phyloP scores from a whole-genome alignment of 2,329 filamentous ascomycete species.

The Ophiostoma tasmaniense region DNA sequence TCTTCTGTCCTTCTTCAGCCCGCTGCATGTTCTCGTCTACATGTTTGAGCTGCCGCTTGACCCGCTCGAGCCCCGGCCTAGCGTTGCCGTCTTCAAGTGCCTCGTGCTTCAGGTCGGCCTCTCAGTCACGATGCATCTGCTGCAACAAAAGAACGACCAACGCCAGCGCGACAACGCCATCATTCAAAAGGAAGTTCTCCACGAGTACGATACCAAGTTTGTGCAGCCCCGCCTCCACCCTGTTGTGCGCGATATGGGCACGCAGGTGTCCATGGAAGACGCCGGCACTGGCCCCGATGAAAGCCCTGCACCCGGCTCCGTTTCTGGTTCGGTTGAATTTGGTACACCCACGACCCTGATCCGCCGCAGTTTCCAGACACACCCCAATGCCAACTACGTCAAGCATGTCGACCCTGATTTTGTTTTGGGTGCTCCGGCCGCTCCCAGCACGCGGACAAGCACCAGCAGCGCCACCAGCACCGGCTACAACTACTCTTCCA shows the following conservation, averaged over 20 bases:
- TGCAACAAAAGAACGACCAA: conserved; percentile 68
- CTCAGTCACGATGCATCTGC: conserved; percentile 64
- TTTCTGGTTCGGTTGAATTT: conserved; percentile 29
- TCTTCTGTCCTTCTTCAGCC: conserved; percentile 85
- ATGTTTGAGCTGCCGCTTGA: conserved; percentile 76
- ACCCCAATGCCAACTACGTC: conserved; percentile 74
- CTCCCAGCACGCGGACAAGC: conserved; percentile 27
- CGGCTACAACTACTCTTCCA: conserved; percentile 19
- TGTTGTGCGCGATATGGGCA: conserved; percentile 66
- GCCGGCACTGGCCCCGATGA: conserved; percentile 31
- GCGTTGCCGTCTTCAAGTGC: conserved; percentile 75
- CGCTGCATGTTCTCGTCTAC: conserved; percentile 86
- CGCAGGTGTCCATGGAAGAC: conserved; percentile 55
- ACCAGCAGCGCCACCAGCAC: conserved; percentile 26
- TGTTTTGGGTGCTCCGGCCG: conserved; percentile 25
- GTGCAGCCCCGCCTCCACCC: conserved; percentile 85
- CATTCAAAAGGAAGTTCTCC: conserved; percentile 83
- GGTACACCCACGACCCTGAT: conserved; percentile 54
- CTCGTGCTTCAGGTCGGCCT: conserved; percentile 68
- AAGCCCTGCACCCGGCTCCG: conserved; percentile 20
- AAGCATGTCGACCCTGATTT: conserved; percentile 63
- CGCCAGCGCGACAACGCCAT: conserved; percentile 77
- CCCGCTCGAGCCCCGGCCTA: conserved; percentile 68
- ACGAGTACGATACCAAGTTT: conserved; percentile 93
- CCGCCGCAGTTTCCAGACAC: conserved; percentile 68